Evolutionary conservation across 345 rosid species (phyloP).

Genomic region (Nephelium lappaceum): DNA sequence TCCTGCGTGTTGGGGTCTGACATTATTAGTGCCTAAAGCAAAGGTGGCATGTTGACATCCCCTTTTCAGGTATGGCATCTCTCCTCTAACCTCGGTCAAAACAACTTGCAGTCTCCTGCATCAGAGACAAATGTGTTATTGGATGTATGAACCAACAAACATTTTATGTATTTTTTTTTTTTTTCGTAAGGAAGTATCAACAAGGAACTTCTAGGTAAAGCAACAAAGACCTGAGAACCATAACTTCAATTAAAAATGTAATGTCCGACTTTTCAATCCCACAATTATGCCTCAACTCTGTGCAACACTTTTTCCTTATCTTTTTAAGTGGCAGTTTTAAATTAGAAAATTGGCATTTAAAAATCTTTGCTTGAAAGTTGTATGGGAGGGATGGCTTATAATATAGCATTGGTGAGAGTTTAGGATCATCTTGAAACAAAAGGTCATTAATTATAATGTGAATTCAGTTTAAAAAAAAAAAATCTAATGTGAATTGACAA

Average conservation of each 20-base stretch:
- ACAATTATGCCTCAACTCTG: neutral
- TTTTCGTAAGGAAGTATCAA: constrained; percentile 1
- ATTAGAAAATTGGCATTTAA: neutral
- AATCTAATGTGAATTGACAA: neutral
- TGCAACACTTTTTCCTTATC: neutral
- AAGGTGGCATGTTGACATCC: neutral
- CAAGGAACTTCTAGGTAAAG: constrained; percentile 3
- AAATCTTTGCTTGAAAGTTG: neutral
- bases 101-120: constrained; percentile 26
- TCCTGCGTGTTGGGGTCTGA: constrained; percentile 23
- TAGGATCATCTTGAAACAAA: neutral
- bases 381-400: neutral
- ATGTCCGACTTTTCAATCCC: constrained; percentile 3
- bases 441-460: neutral
- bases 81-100: neutral
- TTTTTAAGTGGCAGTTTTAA: neutral
- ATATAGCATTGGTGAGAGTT: constrained; percentile 1
- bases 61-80: neutral
- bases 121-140: neutral
- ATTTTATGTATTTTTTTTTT: neutral
- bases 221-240: constrained; percentile 5
- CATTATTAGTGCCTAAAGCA: neutral
- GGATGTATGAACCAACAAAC: neutral
- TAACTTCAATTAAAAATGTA: neutral
- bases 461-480: too few relatives aligned